Evolutionary conservation across 2,329 filamentous ascomycete species (phyloP), one percentile per base, ranked within the genome.

Genomic region (Taxawa tesnikishii): DNA sequence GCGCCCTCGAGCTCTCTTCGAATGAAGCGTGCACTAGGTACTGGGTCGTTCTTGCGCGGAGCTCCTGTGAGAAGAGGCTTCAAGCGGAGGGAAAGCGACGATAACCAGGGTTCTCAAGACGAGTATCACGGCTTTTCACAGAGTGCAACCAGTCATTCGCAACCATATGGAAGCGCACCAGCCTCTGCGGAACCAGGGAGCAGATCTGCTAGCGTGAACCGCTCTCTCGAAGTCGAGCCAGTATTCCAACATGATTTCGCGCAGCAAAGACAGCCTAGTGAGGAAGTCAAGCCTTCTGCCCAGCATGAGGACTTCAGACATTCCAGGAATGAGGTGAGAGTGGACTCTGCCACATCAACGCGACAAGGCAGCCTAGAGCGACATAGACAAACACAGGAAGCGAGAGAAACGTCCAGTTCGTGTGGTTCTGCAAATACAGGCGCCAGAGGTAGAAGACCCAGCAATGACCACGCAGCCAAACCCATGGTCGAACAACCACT

Each of bases 11-110:
- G 78, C 44, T 84, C 83, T 1, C 73, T 85, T 65, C 72, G 83
- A 4, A 65, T 87, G 37, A 88, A 87, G 57, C 68, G 82, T 10
- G 79, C 78, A 11, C 82, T 83, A 54, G 65, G 79, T 6, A 73
- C 79, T 3, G 83, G 83, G 1, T 79, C 74, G 38, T 87, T 88
- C 43, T 62, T 90, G 14, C 84, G 81, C 43, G 83, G 81, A 1
- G 52, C 49, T 19, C 83, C 83, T 16, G 81, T 83, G 13, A 72
- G 83, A 33, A 68, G 84, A 43, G 83, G 82, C 16, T 50, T 54
- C 15, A 70, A 80, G 39, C 67, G 76, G 41, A 63, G 74, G 36
- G 69, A 69, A 32, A 60, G 58, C 32, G 60, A 63, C 28, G 62
- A 65, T 28, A 60, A 63, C 29, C 48, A 59, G 26, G 61, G 55